Percentiles rank a stretch among this genome's conserved stretches.
These are phyloP conservation scores for Tylopilus plumbeoviolaceoides DNA, from an alignment of 768 basidiomycete species.

Conservation along the genomic window DNA sequence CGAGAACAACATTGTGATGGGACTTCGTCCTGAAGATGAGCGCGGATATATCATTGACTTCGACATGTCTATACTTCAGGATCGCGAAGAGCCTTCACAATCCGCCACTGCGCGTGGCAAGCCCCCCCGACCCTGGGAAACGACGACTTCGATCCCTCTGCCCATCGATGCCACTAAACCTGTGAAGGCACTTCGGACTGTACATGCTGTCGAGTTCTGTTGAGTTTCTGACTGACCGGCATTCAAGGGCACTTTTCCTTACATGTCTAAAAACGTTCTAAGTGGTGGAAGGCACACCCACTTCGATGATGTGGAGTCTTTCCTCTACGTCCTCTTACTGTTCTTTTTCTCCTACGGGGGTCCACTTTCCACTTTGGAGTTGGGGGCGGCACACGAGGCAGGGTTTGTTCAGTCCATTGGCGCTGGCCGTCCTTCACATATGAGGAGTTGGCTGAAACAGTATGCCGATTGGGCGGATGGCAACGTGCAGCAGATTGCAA, in stretches of 20 bases:
- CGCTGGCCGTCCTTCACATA: no score
- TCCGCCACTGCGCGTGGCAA: not conserved
- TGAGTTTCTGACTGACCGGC: not conserved
- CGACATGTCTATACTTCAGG: not conserved
- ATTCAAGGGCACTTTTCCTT: not conserved
- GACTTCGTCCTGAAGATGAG: not conserved
- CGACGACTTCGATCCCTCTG: not conserved
- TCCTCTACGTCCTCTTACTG: no score
- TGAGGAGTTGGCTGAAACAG: no score
- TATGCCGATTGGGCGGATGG: no score
- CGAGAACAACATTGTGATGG: conserved; percentile 33
- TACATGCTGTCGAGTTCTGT: not conserved
- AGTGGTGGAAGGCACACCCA: no score
- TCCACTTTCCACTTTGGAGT: no score
- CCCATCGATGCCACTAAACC: not conserved
- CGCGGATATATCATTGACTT: not conserved
- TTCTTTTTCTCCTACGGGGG: no score
- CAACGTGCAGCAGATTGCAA: no score
- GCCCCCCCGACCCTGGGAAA: no score
- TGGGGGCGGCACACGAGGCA: no score
- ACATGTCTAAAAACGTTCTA: not conserved
- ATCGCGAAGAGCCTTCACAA: not conserved
- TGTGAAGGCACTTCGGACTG: not conserved
- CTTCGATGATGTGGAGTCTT: no score
- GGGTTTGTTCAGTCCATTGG: no score